These are phyloP conservation scores for Phaseolus lunatus DNA, from an alignment of 306 rosid genomes.

Conservation along the genomic window DNA sequence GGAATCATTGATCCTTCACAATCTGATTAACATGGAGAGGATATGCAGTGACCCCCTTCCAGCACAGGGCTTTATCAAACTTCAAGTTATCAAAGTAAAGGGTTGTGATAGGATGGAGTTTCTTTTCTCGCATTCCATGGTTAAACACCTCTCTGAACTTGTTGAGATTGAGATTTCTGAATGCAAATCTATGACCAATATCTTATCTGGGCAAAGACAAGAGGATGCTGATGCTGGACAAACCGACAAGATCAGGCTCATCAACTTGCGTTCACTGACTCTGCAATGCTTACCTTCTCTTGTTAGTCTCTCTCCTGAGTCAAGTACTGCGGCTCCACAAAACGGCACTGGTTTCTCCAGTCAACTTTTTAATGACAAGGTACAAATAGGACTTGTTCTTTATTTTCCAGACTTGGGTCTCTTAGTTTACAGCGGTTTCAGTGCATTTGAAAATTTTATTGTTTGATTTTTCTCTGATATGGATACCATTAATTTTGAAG, in stretches of 20 bases:
- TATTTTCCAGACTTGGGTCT: neutral
- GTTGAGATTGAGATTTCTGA: conserved; percentile 50
- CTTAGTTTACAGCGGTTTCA: too few relatives aligned
- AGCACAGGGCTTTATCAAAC: conserved; percentile 46
- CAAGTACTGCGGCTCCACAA: neutral
- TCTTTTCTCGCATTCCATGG: conserved; percentile 49
- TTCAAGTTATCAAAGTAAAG: conserved; percentile 39
- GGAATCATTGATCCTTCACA: conserved; percentile 44
- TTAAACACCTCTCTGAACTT: conserved; percentile 43
- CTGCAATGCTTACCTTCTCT: conserved; percentile 49
- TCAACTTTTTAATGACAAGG: conserved; percentile 49
- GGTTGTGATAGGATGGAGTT: conserved; percentile 47
- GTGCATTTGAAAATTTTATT: neutral
- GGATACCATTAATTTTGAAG: neutral
- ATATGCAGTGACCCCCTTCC: conserved; percentile 48
- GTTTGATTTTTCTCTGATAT: neutral
- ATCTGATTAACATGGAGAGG: conserved; percentile 47
- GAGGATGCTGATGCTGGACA: conserved; percentile 27
- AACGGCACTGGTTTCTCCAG: neutral
- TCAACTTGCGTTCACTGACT: conserved; percentile 39
- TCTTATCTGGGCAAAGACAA: conserved; percentile 34
- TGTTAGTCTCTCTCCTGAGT: conserved; percentile 38
- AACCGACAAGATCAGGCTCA: conserved; percentile 30
- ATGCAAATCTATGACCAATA: conserved; percentile 38
- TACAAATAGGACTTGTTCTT: conserved; percentile 32